Evolutionary conservation across 805 yeast species (phyloP).

Genomic region (Teunomyces funiuensis): DNA sequence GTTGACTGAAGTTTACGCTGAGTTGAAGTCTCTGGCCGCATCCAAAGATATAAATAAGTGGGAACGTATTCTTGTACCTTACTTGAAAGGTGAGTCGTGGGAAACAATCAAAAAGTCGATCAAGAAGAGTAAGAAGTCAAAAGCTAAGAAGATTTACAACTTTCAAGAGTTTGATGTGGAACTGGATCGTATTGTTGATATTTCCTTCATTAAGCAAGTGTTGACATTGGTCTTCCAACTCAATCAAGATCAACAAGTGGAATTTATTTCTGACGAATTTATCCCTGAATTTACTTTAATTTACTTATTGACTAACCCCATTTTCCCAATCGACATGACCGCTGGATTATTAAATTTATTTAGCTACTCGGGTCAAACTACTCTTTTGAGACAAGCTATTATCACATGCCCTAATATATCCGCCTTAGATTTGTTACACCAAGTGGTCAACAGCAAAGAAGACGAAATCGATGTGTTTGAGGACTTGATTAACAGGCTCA

Average conservation of each 20-base stretch:
- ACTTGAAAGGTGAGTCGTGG: conserved; percentile 30
- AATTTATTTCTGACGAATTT: conserved; percentile 25
- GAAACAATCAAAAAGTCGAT: conserved; percentile 19
- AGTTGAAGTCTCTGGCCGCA: conserved; percentile 20
- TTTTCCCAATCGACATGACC: conserved; percentile 66
- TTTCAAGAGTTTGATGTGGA: conserved; percentile 59
- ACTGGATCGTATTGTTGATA: conserved; percentile 64
- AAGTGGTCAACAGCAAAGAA: conserved; percentile 48
- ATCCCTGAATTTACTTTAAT: conserved; percentile 61
- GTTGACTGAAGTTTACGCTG: conserved; percentile 24
- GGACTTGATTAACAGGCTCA: conserved; percentile 65
- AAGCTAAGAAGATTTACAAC: conserved; percentile 16
- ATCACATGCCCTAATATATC: conserved; percentile 74
- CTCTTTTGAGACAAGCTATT: conserved; percentile 77
- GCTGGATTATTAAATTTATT: conserved; percentile 55
- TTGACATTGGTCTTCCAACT: conserved; percentile 41
- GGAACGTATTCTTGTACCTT: conserved; percentile 30
- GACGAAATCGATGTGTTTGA: conserved; percentile 50
- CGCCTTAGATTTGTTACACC: conserved; percentile 60
- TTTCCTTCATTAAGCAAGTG: conserved; percentile 49
- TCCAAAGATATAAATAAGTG: conserved; percentile 21
- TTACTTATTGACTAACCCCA: conserved; percentile 82
- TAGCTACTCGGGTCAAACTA: conserved; percentile 44
- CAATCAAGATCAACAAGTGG: conserved; percentile 22
- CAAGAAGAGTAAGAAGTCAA: conserved; percentile 11